Conservation (phyloP, 2,329 filamentous ascomycete genomes). For the Fusarium nematophilum region DNA sequence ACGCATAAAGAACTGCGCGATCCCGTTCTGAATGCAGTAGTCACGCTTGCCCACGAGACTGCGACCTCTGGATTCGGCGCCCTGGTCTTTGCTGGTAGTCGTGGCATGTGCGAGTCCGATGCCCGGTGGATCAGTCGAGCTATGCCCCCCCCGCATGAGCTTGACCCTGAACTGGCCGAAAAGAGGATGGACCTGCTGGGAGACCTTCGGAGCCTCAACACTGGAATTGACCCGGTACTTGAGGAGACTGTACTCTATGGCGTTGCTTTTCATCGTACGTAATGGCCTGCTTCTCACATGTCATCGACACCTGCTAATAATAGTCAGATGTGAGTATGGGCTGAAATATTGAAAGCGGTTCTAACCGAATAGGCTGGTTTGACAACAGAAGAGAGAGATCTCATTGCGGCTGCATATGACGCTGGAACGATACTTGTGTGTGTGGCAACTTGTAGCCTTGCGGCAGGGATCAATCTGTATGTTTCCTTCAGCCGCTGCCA, state of each 20-base stretch:
- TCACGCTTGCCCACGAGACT: slow-evolving; percentile 76
- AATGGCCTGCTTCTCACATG: not conserved
- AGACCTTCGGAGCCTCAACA: slow-evolving; percentile 73
- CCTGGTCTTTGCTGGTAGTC: slow-evolving; percentile 79
- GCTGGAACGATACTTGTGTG: slow-evolving; percentile 74
- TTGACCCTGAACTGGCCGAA: slow-evolving; percentile 62
- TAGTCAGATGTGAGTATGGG: slow-evolving; percentile 51
- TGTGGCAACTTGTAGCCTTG: slow-evolving; percentile 81
- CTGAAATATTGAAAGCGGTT: not conserved
- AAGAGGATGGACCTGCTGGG: slow-evolving; percentile 72
- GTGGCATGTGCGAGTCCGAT: slow-evolving; percentile 73
- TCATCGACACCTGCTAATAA: slow-evolving; percentile 13
- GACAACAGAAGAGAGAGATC: slow-evolving; percentile 79
- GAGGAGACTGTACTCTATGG: slow-evolving; percentile 73
- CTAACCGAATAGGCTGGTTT: slow-evolving; percentile 66
- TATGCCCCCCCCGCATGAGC: slow-evolving; percentile 63
- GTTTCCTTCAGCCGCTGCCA: slow-evolving; percentile 11
- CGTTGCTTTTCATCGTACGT: slow-evolving; percentile 77
- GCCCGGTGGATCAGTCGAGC: slow-evolving; percentile 75
- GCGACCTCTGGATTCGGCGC: slow-evolving; percentile 75
- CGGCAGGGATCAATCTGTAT: slow-evolving; percentile 82
- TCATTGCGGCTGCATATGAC: slow-evolving; percentile 79
- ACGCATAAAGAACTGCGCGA: slow-evolving; percentile 71
- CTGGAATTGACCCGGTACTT: slow-evolving; percentile 73
- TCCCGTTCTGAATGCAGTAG: slow-evolving; percentile 75